Percentiles rank a stretch among this genome's conserved stretches.
These are phyloP conservation scores for Parafenestella ontariensis DNA, from an alignment of 2,329 filamentous ascomycete species.

Conservation along the genomic window DNA sequence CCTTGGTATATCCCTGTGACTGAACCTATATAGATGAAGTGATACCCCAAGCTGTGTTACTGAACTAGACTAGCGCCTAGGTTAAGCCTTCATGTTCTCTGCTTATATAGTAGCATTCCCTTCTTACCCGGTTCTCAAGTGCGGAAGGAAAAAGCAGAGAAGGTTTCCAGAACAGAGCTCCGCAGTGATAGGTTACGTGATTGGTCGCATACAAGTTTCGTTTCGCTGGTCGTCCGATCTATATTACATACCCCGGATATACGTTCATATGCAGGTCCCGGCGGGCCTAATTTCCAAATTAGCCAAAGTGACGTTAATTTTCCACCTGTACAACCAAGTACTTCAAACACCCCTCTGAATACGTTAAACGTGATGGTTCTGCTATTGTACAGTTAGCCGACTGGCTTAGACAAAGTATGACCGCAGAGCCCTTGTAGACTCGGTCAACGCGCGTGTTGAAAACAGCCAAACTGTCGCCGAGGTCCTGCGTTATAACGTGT, in stretches of 20 bases:
- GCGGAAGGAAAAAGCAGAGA: constrained; percentile 1
- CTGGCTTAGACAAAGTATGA: neutral
- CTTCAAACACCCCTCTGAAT: constrained; percentile 1
- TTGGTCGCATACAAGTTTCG: constrained; percentile 5
- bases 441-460: neutral
- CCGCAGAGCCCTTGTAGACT: too few relatives aligned
- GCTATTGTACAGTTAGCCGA: neutral
- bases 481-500: neutral
- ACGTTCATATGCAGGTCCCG: constrained; percentile 37
- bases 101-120: constrained; percentile 7
- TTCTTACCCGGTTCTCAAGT: constrained; percentile 11
- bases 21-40: constrained; percentile 10
- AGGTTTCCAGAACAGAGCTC: neutral
- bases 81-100: constrained; percentile 4
- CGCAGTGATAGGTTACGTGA: neutral
- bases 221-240: constrained; percentile 5
- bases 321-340: constrained; percentile 32
- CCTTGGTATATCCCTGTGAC: neutral
- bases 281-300: constrained; percentile 38
- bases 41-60: constrained; percentile 1
- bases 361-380: neutral
- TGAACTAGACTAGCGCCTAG: constrained; percentile 3
- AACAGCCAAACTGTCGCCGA: neutral
- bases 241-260: constrained; percentile 23
- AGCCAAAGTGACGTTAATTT: constrained; percentile 22